Percentiles rank a stretch among this genome's conserved stretches.
Evolutionary conservation across 176 grass and related monocot genomes (phyloP).

Genomic region (Melocanna baccifera): DNA sequence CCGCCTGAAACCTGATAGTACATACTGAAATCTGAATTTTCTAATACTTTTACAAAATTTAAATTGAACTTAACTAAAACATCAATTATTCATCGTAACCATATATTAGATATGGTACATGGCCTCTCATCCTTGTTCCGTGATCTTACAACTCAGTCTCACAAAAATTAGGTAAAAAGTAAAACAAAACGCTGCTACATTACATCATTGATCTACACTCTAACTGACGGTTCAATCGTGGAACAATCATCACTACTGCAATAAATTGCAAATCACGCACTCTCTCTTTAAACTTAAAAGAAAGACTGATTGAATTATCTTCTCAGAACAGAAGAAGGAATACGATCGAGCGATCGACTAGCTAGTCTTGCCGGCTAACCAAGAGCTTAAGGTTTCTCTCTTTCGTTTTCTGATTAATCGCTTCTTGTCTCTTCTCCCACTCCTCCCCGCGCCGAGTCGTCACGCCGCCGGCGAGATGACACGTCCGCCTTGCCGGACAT

Average conservation of each 20-base stretch:
- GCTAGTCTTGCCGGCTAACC: background rate
- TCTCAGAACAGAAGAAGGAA: background rate
- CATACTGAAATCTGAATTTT: no score
- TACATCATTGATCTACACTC: background rate
- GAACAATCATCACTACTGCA: background rate
- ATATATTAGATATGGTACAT: no score
- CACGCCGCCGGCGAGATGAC: conserved; percentile 7
- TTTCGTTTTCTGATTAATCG: background rate
- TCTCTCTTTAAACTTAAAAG: background rate
- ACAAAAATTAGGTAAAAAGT: background rate
- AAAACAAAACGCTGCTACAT: background rate
- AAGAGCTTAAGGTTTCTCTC: background rate
- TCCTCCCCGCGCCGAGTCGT: background rate
- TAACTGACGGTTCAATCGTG: background rate
- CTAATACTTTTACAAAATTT: no score
- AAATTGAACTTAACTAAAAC: no score
- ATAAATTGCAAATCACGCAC: background rate
- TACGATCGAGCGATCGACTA: background rate
- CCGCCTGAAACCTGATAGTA: no score
- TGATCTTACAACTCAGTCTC: background rate
- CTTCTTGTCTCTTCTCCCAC: conserved; percentile 35
- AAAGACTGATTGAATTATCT: background rate
- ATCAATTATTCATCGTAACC: no score
- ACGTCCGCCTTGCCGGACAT: background rate
- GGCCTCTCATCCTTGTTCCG: background rate